phyloP scores from a whole-genome alignment of 768 basidiomycete species.

The Naematelia aurantialba region DNA sequence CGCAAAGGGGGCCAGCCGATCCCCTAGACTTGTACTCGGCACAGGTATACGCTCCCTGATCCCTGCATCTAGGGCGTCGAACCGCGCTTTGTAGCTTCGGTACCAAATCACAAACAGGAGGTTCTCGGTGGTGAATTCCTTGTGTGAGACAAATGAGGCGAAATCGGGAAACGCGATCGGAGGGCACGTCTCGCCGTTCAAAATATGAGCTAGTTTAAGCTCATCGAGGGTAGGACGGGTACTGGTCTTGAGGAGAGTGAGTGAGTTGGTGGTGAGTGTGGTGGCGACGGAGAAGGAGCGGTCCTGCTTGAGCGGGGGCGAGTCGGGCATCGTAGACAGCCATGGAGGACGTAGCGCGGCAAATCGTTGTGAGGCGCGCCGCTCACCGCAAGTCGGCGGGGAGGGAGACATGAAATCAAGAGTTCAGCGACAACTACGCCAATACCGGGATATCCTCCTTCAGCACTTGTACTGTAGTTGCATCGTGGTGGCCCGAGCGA shows the following conservation, averaged over 20 bases:
- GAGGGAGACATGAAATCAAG: neutral
- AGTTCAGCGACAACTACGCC: no score
- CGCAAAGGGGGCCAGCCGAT: slow-evolving; percentile 33
- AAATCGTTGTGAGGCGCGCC: neutral
- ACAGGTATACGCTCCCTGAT: slow-evolving; percentile 23
- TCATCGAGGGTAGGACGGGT: slow-evolving; percentile 26
- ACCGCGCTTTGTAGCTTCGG: slow-evolving; percentile 32
- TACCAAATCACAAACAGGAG: slow-evolving; percentile 45
- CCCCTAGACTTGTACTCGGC: slow-evolving; percentile 35
- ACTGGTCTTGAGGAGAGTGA: slow-evolving; percentile 9
- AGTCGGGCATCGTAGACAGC: neutral
- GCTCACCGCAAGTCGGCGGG: neutral
- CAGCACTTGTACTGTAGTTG: neutral
- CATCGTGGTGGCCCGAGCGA: neutral
- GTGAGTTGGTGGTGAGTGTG: slow-evolving; percentile 13
- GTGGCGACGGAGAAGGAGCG: slow-evolving; percentile 15
- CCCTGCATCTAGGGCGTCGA: slow-evolving; percentile 14
- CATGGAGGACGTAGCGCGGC: neutral
- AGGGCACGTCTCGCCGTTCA: slow-evolving; percentile 42
- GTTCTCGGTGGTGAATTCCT: slow-evolving; percentile 43
- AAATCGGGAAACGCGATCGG: slow-evolving; percentile 44
- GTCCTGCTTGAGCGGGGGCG: neutral
- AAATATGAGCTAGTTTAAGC: slow-evolving; percentile 36
- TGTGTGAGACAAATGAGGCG: slow-evolving; percentile 34
- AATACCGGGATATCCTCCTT: no score